Evolutionary conservation across 306 rosid species (phyloP).

Genomic region (Corylus americana): DNA sequence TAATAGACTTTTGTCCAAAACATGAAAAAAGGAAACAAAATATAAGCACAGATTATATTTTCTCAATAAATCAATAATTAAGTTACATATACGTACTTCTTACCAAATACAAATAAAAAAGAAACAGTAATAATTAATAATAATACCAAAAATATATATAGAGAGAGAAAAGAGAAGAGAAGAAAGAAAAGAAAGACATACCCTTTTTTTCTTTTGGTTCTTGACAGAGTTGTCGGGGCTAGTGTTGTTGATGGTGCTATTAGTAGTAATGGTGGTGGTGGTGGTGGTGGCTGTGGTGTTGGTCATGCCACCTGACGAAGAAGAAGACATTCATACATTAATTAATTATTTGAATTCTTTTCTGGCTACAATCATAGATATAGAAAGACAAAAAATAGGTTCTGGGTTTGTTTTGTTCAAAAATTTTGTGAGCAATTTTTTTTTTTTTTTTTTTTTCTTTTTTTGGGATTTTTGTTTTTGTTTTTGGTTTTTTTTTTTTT

Average conservation of each 20-base stretch:
- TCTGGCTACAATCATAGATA: not conserved
- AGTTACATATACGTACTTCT: not conserved
- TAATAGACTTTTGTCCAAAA: constrained; percentile 50
- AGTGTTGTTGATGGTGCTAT: not conserved
- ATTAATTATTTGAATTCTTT: not conserved
- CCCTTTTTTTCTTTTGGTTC: constrained; percentile 75
- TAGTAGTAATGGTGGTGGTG: not conserved
- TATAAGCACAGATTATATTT: not conserved
- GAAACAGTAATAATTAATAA: not conserved
- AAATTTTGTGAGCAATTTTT: not conserved
- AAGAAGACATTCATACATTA: constrained; percentile 55
- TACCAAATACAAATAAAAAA: not conserved
- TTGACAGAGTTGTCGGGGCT: constrained; percentile 38
- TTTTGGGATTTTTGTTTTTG: not conserved
- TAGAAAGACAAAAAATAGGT: not conserved
- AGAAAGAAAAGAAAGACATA: not conserved
- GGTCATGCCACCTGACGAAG: constrained; percentile 38
- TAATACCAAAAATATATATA: not conserved
- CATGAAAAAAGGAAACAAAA: not conserved
- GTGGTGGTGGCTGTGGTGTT: constrained; percentile 29
- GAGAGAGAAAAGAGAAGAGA: too few species aligned
- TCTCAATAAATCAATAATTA: not conserved
- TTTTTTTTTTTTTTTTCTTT: not conserved
- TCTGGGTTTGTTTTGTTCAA: not conserved
- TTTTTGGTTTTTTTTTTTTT: constrained; percentile 2